Evolutionary conservation across 257 asterid genomes (phyloP).

Genomic region (Scutellaria baicalensis): DNA sequence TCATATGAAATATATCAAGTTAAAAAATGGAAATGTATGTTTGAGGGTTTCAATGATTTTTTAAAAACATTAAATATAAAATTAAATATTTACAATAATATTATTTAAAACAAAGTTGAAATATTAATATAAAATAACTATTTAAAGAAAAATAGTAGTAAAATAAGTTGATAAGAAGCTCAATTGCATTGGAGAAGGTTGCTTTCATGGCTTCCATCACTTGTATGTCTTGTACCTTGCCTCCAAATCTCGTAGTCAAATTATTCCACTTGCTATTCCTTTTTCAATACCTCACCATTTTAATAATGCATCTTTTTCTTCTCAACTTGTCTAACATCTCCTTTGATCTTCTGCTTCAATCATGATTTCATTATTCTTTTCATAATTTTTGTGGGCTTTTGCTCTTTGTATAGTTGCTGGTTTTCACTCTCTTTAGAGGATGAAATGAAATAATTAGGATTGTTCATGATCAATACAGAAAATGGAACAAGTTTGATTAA

Average conservation of each 20-base stretch:
- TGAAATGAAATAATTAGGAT: neutral
- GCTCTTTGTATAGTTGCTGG: too few species aligned
- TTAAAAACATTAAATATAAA: too few species aligned
- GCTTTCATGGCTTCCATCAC: constrained; percentile 4
- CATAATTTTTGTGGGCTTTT: neutral
- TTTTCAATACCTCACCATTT: neutral
- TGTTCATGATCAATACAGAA: neutral
- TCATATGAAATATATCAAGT: too few species aligned
- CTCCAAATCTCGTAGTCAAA: neutral
- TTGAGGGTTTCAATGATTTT: too few species aligned
- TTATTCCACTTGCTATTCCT: neutral
- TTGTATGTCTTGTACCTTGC: neutral
- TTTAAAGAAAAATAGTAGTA: too few species aligned
- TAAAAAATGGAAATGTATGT: too few species aligned
- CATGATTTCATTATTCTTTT: neutral
- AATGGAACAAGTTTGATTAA: neutral
- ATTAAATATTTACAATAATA: too few species aligned
- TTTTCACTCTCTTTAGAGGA: too few species aligned
- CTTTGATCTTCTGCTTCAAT: neutral
- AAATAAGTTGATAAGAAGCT: too few species aligned
- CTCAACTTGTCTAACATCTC: neutral
- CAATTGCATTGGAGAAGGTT: neutral
- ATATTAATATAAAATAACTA: too few species aligned
- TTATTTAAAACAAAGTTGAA: too few species aligned
- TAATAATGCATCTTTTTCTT: neutral